These are phyloP conservation scores for Trichoderma arundinaceum DNA, from an alignment of 2,329 filamentous ascomycete species.

Conservation along the genomic window DNA sequence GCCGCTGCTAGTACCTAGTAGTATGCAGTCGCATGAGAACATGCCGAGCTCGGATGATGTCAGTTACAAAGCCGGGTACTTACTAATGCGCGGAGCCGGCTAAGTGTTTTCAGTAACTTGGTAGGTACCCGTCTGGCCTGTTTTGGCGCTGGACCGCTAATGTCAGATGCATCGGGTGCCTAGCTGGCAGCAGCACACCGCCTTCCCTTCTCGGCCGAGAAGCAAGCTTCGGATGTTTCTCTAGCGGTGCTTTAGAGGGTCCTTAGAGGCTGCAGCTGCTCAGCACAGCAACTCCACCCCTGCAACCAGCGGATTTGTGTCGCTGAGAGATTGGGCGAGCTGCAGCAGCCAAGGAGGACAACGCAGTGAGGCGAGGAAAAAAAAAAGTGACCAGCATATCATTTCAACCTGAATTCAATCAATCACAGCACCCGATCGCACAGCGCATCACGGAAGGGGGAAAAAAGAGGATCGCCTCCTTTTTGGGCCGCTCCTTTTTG, in stretches of 20 bases:
- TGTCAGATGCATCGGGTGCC: background rate
- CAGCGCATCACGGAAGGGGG: constrained; percentile 15
- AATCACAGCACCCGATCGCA: background rate
- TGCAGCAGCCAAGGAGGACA: constrained; percentile 25
- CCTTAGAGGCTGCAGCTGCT: constrained; percentile 3
- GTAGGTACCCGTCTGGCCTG: background rate
- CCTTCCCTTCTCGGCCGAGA: constrained; percentile 17
- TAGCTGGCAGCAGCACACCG: constrained; percentile 17
- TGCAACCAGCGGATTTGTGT: constrained; percentile 26
- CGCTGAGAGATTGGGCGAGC: constrained; percentile 28
- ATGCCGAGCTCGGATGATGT: constrained; percentile 29
- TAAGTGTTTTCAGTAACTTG: background rate
- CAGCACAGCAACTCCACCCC: constrained; percentile 22
- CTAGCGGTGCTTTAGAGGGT: background rate
- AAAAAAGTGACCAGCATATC: constrained; percentile 26
- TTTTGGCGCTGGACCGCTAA: background rate
- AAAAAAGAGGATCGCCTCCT: constrained; percentile 2
- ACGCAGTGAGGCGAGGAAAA: constrained; percentile 23
- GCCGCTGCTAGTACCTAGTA: background rate
- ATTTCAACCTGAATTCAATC: constrained; percentile 10
- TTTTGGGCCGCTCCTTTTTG: background rate
- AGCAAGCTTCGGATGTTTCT: background rate
- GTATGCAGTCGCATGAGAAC: constrained; percentile 22
- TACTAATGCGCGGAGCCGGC: too few species aligned
- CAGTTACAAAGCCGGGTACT: background rate